These are phyloP conservation scores for Claviceps paspali DNA, from an alignment of 2,329 filamentous ascomycete genomes.

Conservation along the genomic window DNA sequence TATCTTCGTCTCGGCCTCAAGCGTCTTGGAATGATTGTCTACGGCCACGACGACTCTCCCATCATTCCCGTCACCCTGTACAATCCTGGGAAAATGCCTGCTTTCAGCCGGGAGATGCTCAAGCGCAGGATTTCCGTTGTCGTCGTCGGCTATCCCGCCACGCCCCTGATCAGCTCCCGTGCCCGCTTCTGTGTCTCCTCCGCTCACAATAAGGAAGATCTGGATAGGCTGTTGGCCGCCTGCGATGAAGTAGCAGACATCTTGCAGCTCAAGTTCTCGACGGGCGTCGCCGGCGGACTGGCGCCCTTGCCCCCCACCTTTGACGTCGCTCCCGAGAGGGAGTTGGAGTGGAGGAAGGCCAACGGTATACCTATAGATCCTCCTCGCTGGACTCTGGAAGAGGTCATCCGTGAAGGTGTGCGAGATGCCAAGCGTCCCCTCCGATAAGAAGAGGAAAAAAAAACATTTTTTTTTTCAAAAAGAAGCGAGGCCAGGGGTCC, in stretches of 20 bases:
- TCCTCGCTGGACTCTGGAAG: conserved; percentile 73
- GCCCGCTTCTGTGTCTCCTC: conserved; percentile 92
- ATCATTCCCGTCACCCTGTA: conserved; percentile 92
- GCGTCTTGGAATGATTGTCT: conserved; percentile 90
- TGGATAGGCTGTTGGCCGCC: conserved; percentile 75
- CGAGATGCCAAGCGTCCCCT: conserved; percentile 61
- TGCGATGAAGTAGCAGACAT: conserved; percentile 89
- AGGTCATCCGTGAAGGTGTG: conserved; percentile 60
- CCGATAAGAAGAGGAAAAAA: conserved; percentile 29
- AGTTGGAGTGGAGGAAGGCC: conserved; percentile 49
- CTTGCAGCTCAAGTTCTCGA: conserved; percentile 93
- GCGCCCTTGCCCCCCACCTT: conserved; percentile 60
- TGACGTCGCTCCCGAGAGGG: conserved; percentile 52
- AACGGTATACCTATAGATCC: conserved; percentile 54
- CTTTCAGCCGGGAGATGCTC: conserved; percentile 97
- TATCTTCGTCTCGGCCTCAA: conserved; percentile 97
- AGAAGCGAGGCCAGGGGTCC: conserved; percentile 2
- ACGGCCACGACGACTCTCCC: conserved; percentile 93
- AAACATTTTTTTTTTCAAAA: too few relatives aligned
- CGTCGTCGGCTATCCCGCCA: conserved; percentile 92
- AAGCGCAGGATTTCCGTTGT: conserved; percentile 95
- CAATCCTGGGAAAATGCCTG: conserved; percentile 97
- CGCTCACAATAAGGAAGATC: conserved; percentile 94
- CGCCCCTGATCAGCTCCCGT: conserved; percentile 84
- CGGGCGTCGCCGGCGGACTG: conserved; percentile 78